phyloP scores from a whole-genome alignment of 1,284 basidiomycete species.

The Rhodotorula sp. region DNA sequence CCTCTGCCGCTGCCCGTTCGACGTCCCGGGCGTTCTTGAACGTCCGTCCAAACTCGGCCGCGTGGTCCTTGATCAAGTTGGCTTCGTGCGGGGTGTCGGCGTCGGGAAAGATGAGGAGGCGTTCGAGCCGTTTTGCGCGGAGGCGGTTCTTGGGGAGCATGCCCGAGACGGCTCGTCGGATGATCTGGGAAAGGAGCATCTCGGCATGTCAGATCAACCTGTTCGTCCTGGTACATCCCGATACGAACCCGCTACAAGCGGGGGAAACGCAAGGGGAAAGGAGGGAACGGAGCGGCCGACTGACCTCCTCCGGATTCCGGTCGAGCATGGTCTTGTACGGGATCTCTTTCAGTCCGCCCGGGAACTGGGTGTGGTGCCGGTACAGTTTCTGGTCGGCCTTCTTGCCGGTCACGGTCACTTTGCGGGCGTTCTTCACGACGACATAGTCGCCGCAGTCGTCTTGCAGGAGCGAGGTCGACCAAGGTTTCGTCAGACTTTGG shows the following conservation, averaged over 20 bases:
- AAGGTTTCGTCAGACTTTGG: not conserved
- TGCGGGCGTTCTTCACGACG: constrained; percentile 84
- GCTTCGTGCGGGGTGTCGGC: constrained; percentile 46
- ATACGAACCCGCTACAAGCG: not conserved
- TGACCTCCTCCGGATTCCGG: constrained; percentile 85
- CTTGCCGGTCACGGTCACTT: constrained; percentile 82
- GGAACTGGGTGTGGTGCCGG: constrained; percentile 86
- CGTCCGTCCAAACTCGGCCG: constrained; percentile 32
- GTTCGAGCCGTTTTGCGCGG: constrained; percentile 75
- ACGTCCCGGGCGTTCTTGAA: constrained; percentile 21
- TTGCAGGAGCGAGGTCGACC: constrained; percentile 47
- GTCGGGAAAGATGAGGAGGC: constrained; percentile 79
- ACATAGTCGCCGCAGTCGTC: constrained; percentile 98
- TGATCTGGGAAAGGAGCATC: constrained; percentile 64
- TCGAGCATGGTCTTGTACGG: constrained; percentile 78
- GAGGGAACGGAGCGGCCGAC: constrained; percentile 46
- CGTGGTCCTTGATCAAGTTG: constrained; percentile 47
- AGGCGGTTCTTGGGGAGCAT: constrained; percentile 97
- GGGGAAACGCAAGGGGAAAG: not conserved
- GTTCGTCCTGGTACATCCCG: too few relatives aligned
- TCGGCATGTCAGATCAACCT: not conserved
- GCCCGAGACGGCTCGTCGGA: constrained; percentile 89
- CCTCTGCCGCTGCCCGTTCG: constrained; percentile 10
- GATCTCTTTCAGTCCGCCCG: constrained; percentile 89
- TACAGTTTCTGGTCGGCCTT: constrained; percentile 87